Conservation (phyloP, 192 early-diverging fungal genomes). For the Irineochytrium annulatum region DNA sequence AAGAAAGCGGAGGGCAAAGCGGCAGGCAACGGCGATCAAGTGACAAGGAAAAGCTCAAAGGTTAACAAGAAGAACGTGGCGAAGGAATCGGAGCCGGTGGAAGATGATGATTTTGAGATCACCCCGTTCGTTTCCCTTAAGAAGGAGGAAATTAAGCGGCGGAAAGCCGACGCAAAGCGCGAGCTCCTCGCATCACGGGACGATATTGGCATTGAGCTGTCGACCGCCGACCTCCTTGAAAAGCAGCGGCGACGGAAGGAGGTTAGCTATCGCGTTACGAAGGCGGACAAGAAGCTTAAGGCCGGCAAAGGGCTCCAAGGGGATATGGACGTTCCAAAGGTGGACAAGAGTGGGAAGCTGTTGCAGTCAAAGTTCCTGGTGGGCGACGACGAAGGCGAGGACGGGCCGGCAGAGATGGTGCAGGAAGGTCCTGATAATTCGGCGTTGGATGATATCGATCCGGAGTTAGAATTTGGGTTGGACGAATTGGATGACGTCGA, state of each 20-base stretch:
- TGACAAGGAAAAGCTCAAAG: constrained; percentile 1
- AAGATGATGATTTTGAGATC: constrained; percentile 24
- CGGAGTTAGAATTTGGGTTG: constrained; percentile 71
- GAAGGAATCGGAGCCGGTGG: background rate
- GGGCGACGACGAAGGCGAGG: constrained; percentile 27
- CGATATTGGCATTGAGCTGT: too few species aligned
- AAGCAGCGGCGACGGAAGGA: constrained; percentile 13
- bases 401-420: constrained; percentile 13
- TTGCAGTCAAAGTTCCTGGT: constrained; percentile 1
- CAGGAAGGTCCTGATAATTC: background rate
- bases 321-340: constrained; percentile 10
- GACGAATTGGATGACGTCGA: constrained; percentile 72
- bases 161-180: constrained; percentile 13
- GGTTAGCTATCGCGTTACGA: background rate
- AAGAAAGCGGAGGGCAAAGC: too few species aligned
- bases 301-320: constrained; percentile 4
- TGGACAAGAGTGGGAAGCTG: constrained; percentile 12
- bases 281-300: background rate
- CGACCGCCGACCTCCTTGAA: too few species aligned
- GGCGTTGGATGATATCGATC: background rate
- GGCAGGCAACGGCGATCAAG: background rate
- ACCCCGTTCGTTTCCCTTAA: constrained; percentile 6
- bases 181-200: too few species aligned
- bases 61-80: background rate
- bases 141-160: constrained; percentile 3